A percentile compares a stretch with the other conserved stretches of the same genome.
Conservation (phyloP, 768 basidiomycete species). For the Pisolithus albus region DNA sequence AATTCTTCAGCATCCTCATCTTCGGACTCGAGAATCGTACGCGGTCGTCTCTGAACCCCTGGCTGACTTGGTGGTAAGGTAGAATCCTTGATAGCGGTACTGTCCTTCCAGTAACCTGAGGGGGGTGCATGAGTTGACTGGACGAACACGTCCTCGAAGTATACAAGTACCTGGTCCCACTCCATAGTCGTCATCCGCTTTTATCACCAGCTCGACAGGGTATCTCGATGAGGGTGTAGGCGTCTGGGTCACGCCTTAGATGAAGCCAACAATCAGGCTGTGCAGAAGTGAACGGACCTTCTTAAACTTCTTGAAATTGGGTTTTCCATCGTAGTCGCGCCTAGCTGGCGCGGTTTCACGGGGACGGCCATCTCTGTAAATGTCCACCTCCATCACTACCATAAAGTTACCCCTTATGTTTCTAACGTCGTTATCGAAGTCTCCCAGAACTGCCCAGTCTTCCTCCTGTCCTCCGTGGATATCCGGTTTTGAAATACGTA, state of each 20-base stretch:
- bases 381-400: conserved; percentile 64
- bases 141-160: neutral
- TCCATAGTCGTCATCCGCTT: conserved; percentile 48
- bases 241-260: conserved; percentile 19
- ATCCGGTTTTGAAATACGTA: conserved; percentile 64
- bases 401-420: conserved; percentile 72
- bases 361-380: conserved; percentile 30
- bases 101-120: conserved; percentile 54
- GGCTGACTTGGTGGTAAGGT: conserved; percentile 16
- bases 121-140: neutral
- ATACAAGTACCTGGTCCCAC: conserved; percentile 40
- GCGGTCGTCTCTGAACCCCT: conserved; percentile 17
- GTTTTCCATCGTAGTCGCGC: conserved; percentile 37
- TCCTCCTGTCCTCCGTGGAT: conserved; percentile 41
- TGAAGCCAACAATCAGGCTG: conserved; percentile 20
- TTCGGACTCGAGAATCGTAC: conserved; percentile 36
- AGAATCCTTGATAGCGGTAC: conserved; percentile 13
- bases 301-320: conserved; percentile 76
- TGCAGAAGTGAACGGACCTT: conserved; percentile 37
- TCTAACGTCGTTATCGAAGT: conserved; percentile 52
- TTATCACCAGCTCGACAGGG: conserved; percentile 46
- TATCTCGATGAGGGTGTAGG: conserved; percentile 17
- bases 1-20: conserved; percentile 23
- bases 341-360: conserved; percentile 24
- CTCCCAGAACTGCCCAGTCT: conserved; percentile 55